Conservation (phyloP, 2,329 filamentous ascomycete species). For the Graphiopsis chlorocephala region DNA sequence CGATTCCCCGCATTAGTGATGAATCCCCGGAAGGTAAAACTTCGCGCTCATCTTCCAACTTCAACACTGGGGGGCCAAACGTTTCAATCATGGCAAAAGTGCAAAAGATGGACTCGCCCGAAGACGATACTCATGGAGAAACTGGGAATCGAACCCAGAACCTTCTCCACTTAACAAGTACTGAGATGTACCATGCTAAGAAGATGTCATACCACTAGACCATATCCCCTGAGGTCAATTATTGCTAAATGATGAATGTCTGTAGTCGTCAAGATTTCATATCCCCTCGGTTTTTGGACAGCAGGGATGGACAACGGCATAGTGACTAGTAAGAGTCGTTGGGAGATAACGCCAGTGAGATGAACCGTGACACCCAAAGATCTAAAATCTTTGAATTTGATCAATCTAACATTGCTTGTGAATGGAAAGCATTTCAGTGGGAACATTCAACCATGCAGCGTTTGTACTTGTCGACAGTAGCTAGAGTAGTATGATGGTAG, state of each 20-base stretch:
- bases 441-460: background rate
- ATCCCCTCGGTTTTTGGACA: too few relatives aligned
- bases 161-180: background rate
- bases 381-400: too few relatives aligned
- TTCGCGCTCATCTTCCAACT: too few relatives aligned
- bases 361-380: too few relatives aligned
- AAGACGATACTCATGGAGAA: background rate
- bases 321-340: too few relatives aligned
- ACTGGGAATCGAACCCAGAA: background rate
- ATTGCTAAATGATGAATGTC: background rate
- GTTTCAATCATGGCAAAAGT: too few relatives aligned
- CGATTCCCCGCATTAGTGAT: too few relatives aligned
- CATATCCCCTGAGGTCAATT: background rate
- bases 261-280: background rate
- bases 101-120: background rate
- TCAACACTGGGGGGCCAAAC: too few relatives aligned
- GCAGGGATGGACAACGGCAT: too few relatives aligned
- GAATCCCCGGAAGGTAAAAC: too few relatives aligned
- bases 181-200: background rate
- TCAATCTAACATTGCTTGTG: too few relatives aligned
- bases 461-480: background rate
- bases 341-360: too few relatives aligned
- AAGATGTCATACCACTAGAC: conserved; percentile 5
- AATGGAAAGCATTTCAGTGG: background rate
- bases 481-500: background rate